Base-by-base conservation (phyloP, 331 rosid genomes). In the Quercus lobata region DNA sequence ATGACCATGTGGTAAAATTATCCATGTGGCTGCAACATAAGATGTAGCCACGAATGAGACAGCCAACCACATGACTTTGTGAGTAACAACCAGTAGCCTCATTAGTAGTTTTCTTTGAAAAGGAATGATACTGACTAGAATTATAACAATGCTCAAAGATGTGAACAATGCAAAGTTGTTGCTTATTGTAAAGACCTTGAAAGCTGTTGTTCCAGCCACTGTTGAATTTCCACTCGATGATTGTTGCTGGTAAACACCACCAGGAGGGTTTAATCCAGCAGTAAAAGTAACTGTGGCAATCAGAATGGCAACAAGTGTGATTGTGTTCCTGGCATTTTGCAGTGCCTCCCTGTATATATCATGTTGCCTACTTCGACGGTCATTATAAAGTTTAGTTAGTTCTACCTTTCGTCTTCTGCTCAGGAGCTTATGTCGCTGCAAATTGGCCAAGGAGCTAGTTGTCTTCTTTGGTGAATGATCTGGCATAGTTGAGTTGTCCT, bases 91-190 rank as follows among this genome's bases (percentile, higher is more conserved):
- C 80, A 91, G 41, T 15, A 91, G 52, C 54, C 77, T 83, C 70
- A 81, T 84, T 22, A 81, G 87, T n/a, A 91, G 75, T 41, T 88
- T 91, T 65, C 91, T 85, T 65, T 82, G 81, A 37, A 84, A 93
- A 1, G 97, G 93, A 74, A 93, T 87, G 76, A 93, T 83, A 75
- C 97, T 93, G 49, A 93, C 90, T 24, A 93, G 84, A 32, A 91
- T 88, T 44, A 93, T 81, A 14, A 91, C 97, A 54, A 91, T 81
- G 19, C 84, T 84, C 15, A 93, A 80, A 34, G 97, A 90, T 6
- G 89, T 78, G 87, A 93, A 86, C 25, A 93, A 16, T n/a, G 98
- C 93, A 25, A 88, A 22, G 68, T 80, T 62, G 30, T 93, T 91
- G 87, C 94, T 86, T 41, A 93, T 57, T 25, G 76, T 52, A 81